Percentiles rank a stretch among this genome's conserved stretches.
These are phyloP conservation scores for Trypethelium eluteriae DNA, from an alignment of 495 filamentous ascomycete species.

Conservation along the genomic window DNA sequence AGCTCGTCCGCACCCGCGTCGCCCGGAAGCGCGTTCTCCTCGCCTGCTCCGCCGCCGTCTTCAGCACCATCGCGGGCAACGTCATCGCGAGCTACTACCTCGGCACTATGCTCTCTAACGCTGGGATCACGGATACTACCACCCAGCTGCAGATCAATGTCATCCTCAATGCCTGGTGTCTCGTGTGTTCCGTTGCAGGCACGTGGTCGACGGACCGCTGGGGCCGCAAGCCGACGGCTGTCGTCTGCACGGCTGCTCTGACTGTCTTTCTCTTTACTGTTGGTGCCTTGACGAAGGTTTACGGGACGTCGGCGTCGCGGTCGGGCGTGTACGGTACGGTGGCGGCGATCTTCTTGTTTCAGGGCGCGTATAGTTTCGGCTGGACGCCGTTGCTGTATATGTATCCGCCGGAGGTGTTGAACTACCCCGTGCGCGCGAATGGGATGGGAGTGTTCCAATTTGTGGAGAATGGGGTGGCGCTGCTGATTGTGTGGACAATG, in stretches of 20 bases:
- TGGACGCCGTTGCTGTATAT: conserved; percentile 54
- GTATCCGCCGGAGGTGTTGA: conserved; percentile 50
- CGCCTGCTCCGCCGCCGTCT: conserved; percentile 37
- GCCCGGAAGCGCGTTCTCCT: conserved; percentile 17
- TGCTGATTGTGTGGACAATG: conserved; percentile 46
- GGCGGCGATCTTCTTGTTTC: conserved; percentile 42
- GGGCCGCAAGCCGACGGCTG: conserved; percentile 41
- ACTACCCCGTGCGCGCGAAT: conserved; percentile 30
- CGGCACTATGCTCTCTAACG: conserved; percentile 39
- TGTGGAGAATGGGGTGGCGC: conserved; percentile 41
- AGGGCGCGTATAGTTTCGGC: conserved; percentile 49
- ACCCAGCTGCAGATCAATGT: conserved; percentile 44
- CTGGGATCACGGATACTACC: conserved; percentile 40
- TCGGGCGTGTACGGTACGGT: conserved; percentile 40
- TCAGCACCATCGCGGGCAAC: conserved; percentile 46
- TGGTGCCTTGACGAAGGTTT: conserved; percentile 44
- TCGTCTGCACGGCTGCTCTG: conserved; percentile 34
- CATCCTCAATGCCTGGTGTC: conserved; percentile 42
- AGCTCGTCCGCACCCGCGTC: conserved; percentile 31
- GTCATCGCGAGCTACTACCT: conserved; percentile 48
- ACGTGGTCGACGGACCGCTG: conserved; percentile 38
- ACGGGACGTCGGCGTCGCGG: conserved; percentile 36
- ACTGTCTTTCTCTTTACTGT: conserved; percentile 45
- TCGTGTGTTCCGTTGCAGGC: conserved; percentile 34
- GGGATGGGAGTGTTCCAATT: conserved; percentile 28